A percentile compares a stretch with the other conserved stretches of the same genome.
These are phyloP conservation scores for Apiotrichum veenhuisii DNA, from an alignment of 1,284 basidiomycete species.

Conservation along the genomic window DNA sequence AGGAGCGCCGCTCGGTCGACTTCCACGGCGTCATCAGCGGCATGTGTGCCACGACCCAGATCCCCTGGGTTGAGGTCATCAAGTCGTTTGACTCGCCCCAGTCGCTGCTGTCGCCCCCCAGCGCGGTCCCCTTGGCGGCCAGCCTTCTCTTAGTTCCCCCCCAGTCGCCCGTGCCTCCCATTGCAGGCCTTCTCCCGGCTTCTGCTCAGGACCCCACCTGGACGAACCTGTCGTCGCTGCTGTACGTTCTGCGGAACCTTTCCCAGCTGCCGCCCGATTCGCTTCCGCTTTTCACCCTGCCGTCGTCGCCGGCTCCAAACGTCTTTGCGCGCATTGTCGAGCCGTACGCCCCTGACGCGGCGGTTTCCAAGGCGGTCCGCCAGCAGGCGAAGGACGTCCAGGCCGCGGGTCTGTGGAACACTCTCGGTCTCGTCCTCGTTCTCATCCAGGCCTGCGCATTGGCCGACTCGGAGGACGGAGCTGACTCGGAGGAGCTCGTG, in stretches of 20 bases:
- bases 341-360: conserved; percentile 62
- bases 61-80: conserved; percentile 71
- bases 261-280: conserved; percentile 82
- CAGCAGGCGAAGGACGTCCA: conserved; percentile 69
- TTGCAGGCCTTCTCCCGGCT: conserved; percentile 48
- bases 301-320: conserved; percentile 73
- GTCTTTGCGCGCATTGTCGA: conserved; percentile 73
- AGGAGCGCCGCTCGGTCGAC: conserved; percentile 47
- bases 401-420: conserved; percentile 83
- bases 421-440: conserved; percentile 85
- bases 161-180: conserved; percentile 47
- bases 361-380: conserved; percentile 51
- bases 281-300: conserved; percentile 83
- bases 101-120: conserved; percentile 41
- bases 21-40: conserved; percentile 56
- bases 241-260: conserved; percentile 80
- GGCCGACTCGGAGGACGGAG: conserved; percentile 28
- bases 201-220: conserved; percentile 58
- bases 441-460: conserved; percentile 55
- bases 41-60: conserved; percentile 62
- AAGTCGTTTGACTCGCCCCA: conserved; percentile 43
- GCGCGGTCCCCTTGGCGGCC: conserved; percentile 45
- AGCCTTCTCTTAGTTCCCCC: conserved; percentile 49
- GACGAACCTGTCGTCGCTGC: conserved; percentile 79
- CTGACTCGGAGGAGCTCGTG: conserved; percentile 62